phyloP scores from a whole-genome alignment of 306 rosid genomes.

The Dicorynia guianensis region DNA sequence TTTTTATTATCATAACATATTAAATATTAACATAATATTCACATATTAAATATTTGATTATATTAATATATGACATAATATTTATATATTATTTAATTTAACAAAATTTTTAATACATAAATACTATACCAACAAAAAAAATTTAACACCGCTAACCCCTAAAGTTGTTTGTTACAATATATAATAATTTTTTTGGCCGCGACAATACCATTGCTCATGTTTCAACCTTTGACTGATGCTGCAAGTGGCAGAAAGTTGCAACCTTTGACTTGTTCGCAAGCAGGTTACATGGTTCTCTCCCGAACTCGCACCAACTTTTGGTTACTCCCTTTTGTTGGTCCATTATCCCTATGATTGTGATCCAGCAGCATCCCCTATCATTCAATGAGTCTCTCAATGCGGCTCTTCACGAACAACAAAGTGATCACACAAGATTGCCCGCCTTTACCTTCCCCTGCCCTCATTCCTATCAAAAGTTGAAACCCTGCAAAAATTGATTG shows the following conservation, averaged over 20 bases:
- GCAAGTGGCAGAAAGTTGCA: no score
- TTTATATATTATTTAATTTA: no score
- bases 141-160: no score
- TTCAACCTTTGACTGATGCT: neutral
- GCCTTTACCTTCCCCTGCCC: constrained; percentile 1
- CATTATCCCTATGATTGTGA: neutral
- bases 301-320: constrained; percentile 28
- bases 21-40: no score
- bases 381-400: neutral
- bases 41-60: no score
- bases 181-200: no score
- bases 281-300: constrained; percentile 29
- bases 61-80: no score
- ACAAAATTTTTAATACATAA: no score
- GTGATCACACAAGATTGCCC: neutral
- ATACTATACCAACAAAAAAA: neutral
- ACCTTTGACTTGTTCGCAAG: constrained; percentile 27
- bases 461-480: neutral
- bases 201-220: neutral
- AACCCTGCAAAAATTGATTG: constrained; percentile 6
- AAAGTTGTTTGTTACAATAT: no score
- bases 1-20: no score
- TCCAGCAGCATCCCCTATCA: neutral
- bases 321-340: constrained; percentile 16
- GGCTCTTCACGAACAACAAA: neutral